Percentiles rank a stretch among this genome's conserved stretches.
phyloP scores from a whole-genome alignment of 805 yeast genomes.

The Candida ponderosae region DNA sequence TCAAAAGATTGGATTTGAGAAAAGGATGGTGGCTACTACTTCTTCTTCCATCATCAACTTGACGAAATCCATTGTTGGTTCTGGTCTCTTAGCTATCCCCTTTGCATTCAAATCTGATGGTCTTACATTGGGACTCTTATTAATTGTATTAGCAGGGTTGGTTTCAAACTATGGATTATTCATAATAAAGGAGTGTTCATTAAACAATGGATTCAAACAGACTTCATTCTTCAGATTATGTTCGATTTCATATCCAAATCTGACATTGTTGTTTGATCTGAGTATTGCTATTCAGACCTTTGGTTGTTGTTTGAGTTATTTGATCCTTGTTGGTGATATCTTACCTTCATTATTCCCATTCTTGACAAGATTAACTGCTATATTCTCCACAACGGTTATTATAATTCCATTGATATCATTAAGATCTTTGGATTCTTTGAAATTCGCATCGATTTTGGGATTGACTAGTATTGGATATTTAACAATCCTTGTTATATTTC shows the following conservation, averaged over 20 bases:
- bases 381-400: slow-evolving; percentile 40
- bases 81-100: slow-evolving; percentile 74
- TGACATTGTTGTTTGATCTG: slow-evolving; percentile 62
- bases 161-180: slow-evolving; percentile 65
- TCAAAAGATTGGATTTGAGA: too few relatives aligned
- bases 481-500: slow-evolving; percentile 44
- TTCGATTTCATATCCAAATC: slow-evolving; percentile 61
- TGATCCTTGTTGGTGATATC: slow-evolving; percentile 70
- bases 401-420: slow-evolving; percentile 59
- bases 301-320: slow-evolving; percentile 66
- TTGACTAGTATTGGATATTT: slow-evolving; percentile 59
- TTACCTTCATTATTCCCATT: slow-evolving; percentile 48
- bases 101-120: slow-evolving; percentile 67
- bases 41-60: slow-evolving; percentile 57
- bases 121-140: slow-evolving; percentile 42
- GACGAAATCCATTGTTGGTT: slow-evolving; percentile 73
- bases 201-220: slow-evolving; percentile 30
- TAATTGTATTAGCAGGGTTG: slow-evolving; percentile 53
- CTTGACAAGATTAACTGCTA: slow-evolving; percentile 28
- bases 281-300: slow-evolving; percentile 74
- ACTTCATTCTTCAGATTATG: slow-evolving; percentile 71
- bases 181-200: slow-evolving; percentile 47
- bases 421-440: slow-evolving; percentile 58
- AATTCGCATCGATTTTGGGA: slow-evolving; percentile 65
- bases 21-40: too few relatives aligned